Base-by-base conservation (phyloP, 495 filamentous ascomycete species). In the Neohortaea acidophila region DNA sequence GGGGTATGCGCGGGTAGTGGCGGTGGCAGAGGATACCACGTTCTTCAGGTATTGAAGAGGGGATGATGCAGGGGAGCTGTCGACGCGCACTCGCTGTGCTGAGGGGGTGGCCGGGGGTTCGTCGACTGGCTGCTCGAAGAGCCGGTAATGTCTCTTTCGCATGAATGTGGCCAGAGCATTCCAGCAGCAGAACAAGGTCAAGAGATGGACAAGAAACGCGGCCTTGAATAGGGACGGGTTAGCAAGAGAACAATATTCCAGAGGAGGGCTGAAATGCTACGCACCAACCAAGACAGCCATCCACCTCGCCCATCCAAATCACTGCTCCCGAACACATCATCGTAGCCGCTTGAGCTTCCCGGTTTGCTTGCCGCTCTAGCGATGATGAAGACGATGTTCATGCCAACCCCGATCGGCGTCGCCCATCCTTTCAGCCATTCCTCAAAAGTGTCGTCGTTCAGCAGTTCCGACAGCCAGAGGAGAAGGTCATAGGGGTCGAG, bases 401-500 rank as follows among this genome's bases (percentile, higher is more conserved):
- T 61, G 1, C 44, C 59, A 17, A 93, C 44, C 0, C 84, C 89
- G 19, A 93, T 62, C 23, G 80, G 70, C 1, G 71, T 67, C 11
- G 81, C 80, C 61, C 81, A 78, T 14, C 69, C 59, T 44, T 83
- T 80, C 42, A 76, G 66, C 39, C 70, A 63, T 34, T 85, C 79
- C 49, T 94, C 80, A 81, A 83, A 92, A 36, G 91, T 82, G 47
- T 77, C 70, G 1, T 79, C 77, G 52, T 93, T 84, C 42, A 94
- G 66, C 59, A 87, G 79, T 51, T 94, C 86, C 1, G 82, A 91
- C 2, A 92, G 58, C 76, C 80, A 87, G 15, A 96, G 69, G 24
- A 89, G 63, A 55, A 84, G 79, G 59, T 97, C 89, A 56, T 79
- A 68, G 17, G 84, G 86, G 51, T 96, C 84, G 22, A 97, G 64